phyloP scores from a whole-genome alignment of 768 basidiomycete genomes.

The Lanmaoa rubissima region DNA sequence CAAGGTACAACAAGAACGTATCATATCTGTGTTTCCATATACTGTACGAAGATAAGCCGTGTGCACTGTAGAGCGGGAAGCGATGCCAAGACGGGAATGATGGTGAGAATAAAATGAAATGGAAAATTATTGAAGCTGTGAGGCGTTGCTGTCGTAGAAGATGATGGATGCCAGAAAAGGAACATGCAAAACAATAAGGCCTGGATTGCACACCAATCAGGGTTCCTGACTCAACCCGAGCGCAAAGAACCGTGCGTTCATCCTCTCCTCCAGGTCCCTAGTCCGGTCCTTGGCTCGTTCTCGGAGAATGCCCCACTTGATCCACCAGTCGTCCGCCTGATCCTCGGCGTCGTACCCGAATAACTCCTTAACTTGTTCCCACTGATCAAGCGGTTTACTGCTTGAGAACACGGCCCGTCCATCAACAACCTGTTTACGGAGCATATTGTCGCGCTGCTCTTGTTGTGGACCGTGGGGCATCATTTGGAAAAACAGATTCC shows the following conservation, averaged over 20 bases:
- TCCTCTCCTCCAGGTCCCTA: slow-evolving; percentile 16
- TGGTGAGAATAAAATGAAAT: background rate
- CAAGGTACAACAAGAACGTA: background rate
- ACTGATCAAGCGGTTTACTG: slow-evolving; percentile 30
- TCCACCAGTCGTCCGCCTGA: slow-evolving; percentile 64
- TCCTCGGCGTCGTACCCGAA: slow-evolving; percentile 54
- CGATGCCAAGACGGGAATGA: background rate
- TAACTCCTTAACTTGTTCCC: slow-evolving; percentile 51
- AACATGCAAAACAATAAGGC: background rate
- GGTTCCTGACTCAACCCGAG: background rate
- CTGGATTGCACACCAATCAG: background rate
- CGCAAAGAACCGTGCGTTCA: slow-evolving; percentile 6
- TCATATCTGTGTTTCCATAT: background rate
- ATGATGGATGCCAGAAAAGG: background rate
- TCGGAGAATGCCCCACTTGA: slow-evolving; percentile 50
- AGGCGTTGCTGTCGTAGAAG: background rate
- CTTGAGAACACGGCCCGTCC: slow-evolving; percentile 44
- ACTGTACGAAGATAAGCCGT: background rate
- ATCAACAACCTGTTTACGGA: slow-evolving; percentile 42
- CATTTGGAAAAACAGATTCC: slow-evolving; percentile 45
- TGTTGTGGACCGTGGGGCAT: slow-evolving; percentile 44
- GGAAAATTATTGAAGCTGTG: background rate
- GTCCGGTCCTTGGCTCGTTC: slow-evolving; percentile 34
- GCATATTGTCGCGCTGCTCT: slow-evolving; percentile 42
- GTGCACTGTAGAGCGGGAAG: background rate